Percentiles rank a stretch among this genome's conserved stretches.
phyloP scores from a whole-genome alignment of 768 basidiomycete genomes.

The Lactarius vividus region DNA sequence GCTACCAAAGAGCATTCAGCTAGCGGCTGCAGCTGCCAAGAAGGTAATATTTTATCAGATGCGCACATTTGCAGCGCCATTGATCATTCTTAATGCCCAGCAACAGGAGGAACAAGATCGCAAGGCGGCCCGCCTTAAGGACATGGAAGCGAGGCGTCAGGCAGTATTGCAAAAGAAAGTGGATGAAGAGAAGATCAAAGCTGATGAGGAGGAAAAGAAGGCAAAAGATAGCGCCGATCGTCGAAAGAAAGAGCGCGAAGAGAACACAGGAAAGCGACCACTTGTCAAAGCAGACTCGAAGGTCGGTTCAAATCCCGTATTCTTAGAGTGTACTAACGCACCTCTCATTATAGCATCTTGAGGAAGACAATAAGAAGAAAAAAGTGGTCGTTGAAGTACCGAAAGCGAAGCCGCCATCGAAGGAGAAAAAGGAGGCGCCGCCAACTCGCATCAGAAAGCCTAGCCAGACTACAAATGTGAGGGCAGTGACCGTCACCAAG shows the following conservation, averaged over 20 bases:
- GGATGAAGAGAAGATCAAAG: conserved; percentile 68
- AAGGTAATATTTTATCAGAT: conserved; percentile 54
- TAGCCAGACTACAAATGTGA: conserved; percentile 29
- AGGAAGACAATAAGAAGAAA: conserved; percentile 73
- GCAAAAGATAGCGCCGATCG: conserved; percentile 71
- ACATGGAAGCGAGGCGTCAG: conserved; percentile 82
- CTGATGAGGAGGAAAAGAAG: conserved; percentile 67
- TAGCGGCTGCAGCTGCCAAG: conserved; percentile 81
- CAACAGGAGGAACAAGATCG: conserved; percentile 88
- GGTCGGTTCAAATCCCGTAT: conserved; percentile 35
- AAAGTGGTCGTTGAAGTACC: conserved; percentile 48
- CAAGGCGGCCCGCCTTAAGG: conserved; percentile 67
- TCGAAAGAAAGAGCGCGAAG: conserved; percentile 80
- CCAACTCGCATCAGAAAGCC: conserved; percentile 36
- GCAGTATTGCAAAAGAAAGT: conserved; percentile 68
- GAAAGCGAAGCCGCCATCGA: conserved; percentile 52
- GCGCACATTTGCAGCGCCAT: conserved; percentile 1
- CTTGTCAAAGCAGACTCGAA: conserved; percentile 58
- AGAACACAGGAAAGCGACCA: conserved; percentile 66
- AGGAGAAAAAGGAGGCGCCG: conserved; percentile 42
- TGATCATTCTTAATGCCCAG: conserved; percentile 40
- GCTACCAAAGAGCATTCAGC: conserved; percentile 71
- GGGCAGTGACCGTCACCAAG: conserved; percentile 29
- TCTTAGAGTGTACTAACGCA: neutral
- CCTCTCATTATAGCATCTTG: conserved; percentile 37